Conservation (phyloP, 2,329 filamentous ascomycete genomes). For the Coniochaeta hoffmannii region DNA sequence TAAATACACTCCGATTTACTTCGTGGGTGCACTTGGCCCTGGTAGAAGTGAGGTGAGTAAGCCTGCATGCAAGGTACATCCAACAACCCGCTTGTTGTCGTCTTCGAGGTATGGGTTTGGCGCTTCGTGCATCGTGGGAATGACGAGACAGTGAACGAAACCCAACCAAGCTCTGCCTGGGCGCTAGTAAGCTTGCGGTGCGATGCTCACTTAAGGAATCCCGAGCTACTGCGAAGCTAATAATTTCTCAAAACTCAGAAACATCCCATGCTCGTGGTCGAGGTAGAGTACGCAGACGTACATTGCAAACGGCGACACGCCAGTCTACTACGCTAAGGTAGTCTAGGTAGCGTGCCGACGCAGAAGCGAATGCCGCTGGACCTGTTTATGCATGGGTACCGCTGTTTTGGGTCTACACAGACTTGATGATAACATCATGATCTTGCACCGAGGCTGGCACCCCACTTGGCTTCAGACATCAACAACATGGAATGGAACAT, state of each 20-base stretch:
- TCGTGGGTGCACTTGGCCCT: background rate
- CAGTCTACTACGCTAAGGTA: too few relatives aligned
- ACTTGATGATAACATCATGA: too few relatives aligned
- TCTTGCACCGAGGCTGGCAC: background rate
- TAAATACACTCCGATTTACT: background rate
- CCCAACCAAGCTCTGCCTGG: background rate
- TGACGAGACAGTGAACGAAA: background rate
- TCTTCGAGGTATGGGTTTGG: background rate
- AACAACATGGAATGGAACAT: background rate
- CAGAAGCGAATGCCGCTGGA: background rate
- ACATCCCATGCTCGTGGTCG: background rate
- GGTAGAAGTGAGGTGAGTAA: background rate
- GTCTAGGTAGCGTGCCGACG: too few relatives aligned
- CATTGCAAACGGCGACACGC: background rate
- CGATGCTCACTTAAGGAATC: background rate
- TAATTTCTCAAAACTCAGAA: background rate
- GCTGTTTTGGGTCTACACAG: too few relatives aligned
- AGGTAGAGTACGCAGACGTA: background rate
- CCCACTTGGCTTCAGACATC: background rate
- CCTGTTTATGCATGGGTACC: too few relatives aligned
- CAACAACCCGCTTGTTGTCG: too few relatives aligned
- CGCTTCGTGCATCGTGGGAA: background rate
- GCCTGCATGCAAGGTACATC: background rate
- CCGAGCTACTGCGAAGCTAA: background rate
- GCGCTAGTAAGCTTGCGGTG: too few relatives aligned